Evolutionary conservation across 169 alveolate species (phyloP), one percentile per base, ranked within the genome.

Genomic region (Neospora caninum): DNA sequence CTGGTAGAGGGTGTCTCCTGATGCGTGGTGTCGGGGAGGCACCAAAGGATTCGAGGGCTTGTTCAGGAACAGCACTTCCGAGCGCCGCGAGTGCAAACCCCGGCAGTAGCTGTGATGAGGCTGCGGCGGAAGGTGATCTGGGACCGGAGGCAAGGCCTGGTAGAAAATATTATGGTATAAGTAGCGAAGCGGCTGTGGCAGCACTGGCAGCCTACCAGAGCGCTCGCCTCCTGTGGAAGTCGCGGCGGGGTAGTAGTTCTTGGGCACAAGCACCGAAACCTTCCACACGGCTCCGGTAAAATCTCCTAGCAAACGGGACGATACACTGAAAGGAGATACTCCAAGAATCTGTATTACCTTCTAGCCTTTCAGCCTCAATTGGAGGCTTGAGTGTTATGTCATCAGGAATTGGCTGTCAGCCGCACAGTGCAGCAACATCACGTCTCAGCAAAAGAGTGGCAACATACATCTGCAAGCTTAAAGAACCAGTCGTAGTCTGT

Each of bases 231-330:
- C n/a, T n/a, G n/a, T n/a, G n/a, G 83, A 13, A 70, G 83, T 9
- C 6, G 86, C 49, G 20, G 86, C 86, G 1, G 86, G 29, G 45
- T 78, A 78, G 86, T 36, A 42, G 38, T 41, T 22, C 67, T 82
- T 82, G 6, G 89, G 89, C 38, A 82, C 41, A 9, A 82, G 41
- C 43, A 82, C 89, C 67, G 54, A 82, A 36, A 82, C 89, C 20
- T 82, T 82, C 89, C 89, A 82, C 69, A 82, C 89, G 34, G 89
- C 89, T 31, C 89, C 89, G 4, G 89, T 82, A 36, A 82, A 82
- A 43, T 82, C 89, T 25, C 89, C 89, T 82, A 36, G 39, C 25
- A 67, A 38, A 39, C 42, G 0, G 20, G 20, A 42, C 25, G 89
- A 9, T 36, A 82, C 38, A 22, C 39, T 39, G 41, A 0, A 43